Percentiles rank a stretch among this genome's conserved stretches.
These are phyloP conservation scores for Xerocomus spinulosus DNA, from an alignment of 768 basidiomycete species.

Conservation along the genomic window DNA sequence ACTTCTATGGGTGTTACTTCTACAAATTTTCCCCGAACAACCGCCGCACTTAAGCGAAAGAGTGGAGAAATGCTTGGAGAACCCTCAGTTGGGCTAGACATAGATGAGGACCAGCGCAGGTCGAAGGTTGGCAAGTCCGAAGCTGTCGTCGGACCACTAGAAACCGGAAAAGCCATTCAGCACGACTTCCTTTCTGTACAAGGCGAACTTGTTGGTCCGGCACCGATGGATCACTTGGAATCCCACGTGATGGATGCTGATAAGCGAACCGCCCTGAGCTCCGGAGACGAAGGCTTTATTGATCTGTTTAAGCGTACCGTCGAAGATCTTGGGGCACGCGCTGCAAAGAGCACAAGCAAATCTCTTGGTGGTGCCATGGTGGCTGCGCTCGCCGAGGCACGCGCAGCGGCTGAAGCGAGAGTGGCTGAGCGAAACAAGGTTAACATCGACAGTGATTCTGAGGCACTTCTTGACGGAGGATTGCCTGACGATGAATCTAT, in stretches of 20 bases:
- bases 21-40: slow-evolving; percentile 9
- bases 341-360: slow-evolving; percentile 56
- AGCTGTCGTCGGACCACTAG: slow-evolving; percentile 29
- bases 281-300: slow-evolving; percentile 45
- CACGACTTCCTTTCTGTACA: slow-evolving; percentile 3
- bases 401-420: slow-evolving; percentile 60
- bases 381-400: slow-evolving; percentile 62
- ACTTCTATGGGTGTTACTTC: slow-evolving; percentile 3
- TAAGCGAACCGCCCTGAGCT: slow-evolving; percentile 8
- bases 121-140: slow-evolving; percentile 49
- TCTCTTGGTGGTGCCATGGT: slow-evolving; percentile 53
- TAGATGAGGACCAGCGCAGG: slow-evolving; percentile 41
- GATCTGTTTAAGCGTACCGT: slow-evolving; percentile 68
- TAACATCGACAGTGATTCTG: slow-evolving; percentile 30
- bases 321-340: slow-evolving; percentile 56
- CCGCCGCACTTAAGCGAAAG: slow-evolving; percentile 55
- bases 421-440: slow-evolving; percentile 60
- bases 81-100: slow-evolving; percentile 10
- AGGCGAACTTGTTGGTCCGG: background rate
- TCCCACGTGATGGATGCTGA: slow-evolving; percentile 23
- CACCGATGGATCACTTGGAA: slow-evolving; percentile 15
- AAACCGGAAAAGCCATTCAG: slow-evolving; percentile 5
- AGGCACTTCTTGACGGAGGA: slow-evolving; percentile 24
- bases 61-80: slow-evolving; percentile 46
- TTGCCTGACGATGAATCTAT: slow-evolving; percentile 4